These are phyloP conservation scores for Anastatica hierochuntica DNA, from an alignment of 345 rosid genomes.

Conservation along the genomic window DNA sequence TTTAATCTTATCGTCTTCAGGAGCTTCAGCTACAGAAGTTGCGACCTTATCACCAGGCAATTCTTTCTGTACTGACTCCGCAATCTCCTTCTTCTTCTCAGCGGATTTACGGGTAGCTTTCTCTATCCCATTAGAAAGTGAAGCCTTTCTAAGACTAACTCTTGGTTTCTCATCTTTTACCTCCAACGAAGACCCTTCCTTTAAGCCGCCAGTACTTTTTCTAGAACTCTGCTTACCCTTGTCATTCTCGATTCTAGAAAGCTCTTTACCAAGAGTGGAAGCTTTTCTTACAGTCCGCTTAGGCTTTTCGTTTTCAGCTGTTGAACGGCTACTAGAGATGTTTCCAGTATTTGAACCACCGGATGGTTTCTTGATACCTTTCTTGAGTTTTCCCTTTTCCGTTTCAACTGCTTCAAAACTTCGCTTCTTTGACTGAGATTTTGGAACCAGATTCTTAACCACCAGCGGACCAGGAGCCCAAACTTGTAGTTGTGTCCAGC, in stretches of 20 bases:
- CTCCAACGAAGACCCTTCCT: slow-evolving; percentile 34
- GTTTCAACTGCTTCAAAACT: slow-evolving; percentile 29
- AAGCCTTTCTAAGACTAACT: slow-evolving; percentile 29
- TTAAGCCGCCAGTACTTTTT: slow-evolving; percentile 35
- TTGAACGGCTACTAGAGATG: slow-evolving; percentile 26
- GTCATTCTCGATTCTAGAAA: slow-evolving; percentile 36
- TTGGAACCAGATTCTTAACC: slow-evolving; percentile 26
- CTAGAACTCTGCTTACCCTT: slow-evolving; percentile 42
- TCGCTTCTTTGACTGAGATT: slow-evolving; percentile 29
- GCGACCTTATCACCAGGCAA: slow-evolving; percentile 18
- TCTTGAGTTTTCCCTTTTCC: slow-evolving; percentile 34
- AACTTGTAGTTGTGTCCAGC: slow-evolving; percentile 55
- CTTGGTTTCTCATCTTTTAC: slow-evolving; percentile 39
- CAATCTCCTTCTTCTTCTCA: slow-evolving; percentile 29
- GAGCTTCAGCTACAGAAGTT: slow-evolving; percentile 15
- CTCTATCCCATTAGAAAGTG: slow-evolving; percentile 28
- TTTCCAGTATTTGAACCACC: slow-evolving; percentile 29
- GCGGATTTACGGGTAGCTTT: slow-evolving; percentile 25
- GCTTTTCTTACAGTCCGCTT: slow-evolving; percentile 41
- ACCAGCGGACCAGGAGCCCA: slow-evolving; percentile 41
- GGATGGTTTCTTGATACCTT: slow-evolving; percentile 36
- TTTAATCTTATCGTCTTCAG: slow-evolving; percentile 24
- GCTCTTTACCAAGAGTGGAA: slow-evolving; percentile 38
- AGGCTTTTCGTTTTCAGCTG: slow-evolving; percentile 34
- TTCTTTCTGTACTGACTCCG: slow-evolving; percentile 19